phyloP scores from a whole-genome alignment of 768 basidiomycete species.

The Lactarius psammicola region DNA sequence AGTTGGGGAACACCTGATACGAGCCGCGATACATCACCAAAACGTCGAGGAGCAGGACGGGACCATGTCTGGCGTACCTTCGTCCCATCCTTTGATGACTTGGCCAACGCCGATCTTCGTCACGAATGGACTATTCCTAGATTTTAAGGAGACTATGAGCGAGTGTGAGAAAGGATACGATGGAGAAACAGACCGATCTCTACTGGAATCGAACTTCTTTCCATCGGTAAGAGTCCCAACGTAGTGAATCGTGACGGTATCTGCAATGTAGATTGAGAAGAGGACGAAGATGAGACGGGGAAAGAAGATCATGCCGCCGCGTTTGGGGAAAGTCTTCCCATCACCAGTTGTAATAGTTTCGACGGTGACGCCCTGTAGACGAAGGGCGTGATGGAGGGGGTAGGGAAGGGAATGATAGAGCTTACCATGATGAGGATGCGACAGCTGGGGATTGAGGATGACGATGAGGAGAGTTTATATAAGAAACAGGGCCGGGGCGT shows the following conservation, averaged over 20 bases:
- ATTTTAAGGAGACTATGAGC: conserved; percentile 6
- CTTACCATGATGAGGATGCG: conserved; percentile 25
- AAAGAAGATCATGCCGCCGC: conserved; percentile 53
- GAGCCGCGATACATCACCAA: conserved; percentile 7
- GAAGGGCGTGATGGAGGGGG: conserved; percentile 8
- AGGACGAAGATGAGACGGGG: conserved; percentile 8
- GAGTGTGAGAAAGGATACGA: conserved; percentile 18
- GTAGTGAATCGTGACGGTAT: conserved; percentile 76
- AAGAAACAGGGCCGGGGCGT: conserved; percentile 24
- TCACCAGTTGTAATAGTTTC: conserved; percentile 60
- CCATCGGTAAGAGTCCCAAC: conserved; percentile 68
- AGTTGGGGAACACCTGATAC: conserved; percentile 68
- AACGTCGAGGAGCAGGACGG: neutral
- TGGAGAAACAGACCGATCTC: conserved; percentile 56
- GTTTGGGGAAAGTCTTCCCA: conserved; percentile 60
- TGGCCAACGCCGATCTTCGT: conserved; percentile 76
- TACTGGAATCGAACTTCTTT: conserved; percentile 69
- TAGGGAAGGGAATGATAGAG: conserved; percentile 1
- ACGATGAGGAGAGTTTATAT: conserved; percentile 28
- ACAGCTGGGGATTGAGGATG: conserved; percentile 9
- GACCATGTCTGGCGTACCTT: conserved; percentile 51
- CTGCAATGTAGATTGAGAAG: conserved; percentile 38
- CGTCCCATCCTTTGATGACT: conserved; percentile 91
- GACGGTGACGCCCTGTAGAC: conserved; percentile 65
- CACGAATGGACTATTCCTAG: conserved; percentile 57